Conservation (phyloP, 176 grass and related monocot species). For the Oryza meyeriana region DNA sequence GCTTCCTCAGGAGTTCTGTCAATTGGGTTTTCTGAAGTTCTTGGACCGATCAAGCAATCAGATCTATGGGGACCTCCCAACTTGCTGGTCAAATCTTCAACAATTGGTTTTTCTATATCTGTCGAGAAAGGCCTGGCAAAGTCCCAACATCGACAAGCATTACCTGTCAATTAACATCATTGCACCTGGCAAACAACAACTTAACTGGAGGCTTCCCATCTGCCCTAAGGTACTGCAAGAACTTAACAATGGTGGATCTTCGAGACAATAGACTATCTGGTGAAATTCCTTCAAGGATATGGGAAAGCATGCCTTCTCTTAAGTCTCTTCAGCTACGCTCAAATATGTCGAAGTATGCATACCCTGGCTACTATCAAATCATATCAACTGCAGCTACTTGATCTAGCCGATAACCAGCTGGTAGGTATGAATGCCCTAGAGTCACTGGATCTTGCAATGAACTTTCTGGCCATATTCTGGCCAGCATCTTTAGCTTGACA, state of each 20-base stretch:
- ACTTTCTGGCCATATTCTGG: background rate
- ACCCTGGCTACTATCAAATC: background rate
- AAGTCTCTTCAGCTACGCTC: background rate
- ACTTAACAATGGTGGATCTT: background rate
- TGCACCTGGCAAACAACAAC: background rate
- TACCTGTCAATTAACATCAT: background rate
- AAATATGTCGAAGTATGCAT: background rate
- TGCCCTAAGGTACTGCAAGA: background rate
- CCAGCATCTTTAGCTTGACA: background rate
- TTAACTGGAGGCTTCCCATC: background rate
- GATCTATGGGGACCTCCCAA: background rate
- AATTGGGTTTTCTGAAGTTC: background rate
- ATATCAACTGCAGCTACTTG: constrained; percentile 12
- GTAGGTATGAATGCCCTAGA: background rate
- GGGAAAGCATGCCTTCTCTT: background rate
- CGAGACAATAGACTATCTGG: background rate
- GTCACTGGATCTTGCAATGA: constrained; percentile 11
- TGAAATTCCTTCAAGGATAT: constrained; percentile 7
- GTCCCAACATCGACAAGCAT: background rate
- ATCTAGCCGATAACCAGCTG: background rate
- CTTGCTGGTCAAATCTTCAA: background rate
- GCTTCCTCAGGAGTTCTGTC: background rate
- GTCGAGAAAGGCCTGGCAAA: background rate
- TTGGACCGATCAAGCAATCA: background rate
- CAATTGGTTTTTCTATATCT: background rate